Evolutionary conservation across 202 grass and related monocot genomes (phyloP).

Genomic region (Brachypodium distachyon): DNA sequence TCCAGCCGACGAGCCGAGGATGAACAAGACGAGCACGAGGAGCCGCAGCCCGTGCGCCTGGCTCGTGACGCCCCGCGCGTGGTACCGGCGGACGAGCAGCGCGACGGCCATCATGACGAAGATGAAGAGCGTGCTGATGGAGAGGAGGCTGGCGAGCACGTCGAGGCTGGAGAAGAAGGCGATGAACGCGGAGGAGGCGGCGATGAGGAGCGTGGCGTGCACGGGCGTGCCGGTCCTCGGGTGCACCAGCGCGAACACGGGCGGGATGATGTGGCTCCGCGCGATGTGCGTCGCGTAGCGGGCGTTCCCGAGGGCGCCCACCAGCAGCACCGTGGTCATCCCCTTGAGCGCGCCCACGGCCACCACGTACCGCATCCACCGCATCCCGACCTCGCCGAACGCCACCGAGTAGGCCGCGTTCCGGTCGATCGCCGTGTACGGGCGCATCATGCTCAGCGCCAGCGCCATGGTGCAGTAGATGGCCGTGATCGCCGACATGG

Average conservation of each 20-base stretch:
- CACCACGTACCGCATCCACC: slow-evolving; percentile 80
- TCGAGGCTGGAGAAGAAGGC: slow-evolving; percentile 82
- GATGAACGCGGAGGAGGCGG: slow-evolving; percentile 32
- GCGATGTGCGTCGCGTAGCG: slow-evolving; percentile 94
- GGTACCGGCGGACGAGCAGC: neutral
- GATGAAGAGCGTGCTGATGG: slow-evolving; percentile 12
- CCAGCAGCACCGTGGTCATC: slow-evolving; percentile 92
- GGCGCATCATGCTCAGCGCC: slow-evolving; percentile 83
- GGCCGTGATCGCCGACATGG: slow-evolving; percentile 75
- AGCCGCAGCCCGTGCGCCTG: neutral
- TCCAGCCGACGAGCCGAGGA: neutral
- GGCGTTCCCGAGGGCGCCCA: slow-evolving; percentile 71
- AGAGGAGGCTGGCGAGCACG: slow-evolving; percentile 27
- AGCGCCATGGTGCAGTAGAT: slow-evolving; percentile 89
- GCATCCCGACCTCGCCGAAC: slow-evolving; percentile 57
- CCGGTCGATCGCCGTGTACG: slow-evolving; percentile 56
- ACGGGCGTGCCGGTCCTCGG: slow-evolving; percentile 79
- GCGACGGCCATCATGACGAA: neutral
- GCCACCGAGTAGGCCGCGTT: slow-evolving; percentile 64
- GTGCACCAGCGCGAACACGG: slow-evolving; percentile 89
- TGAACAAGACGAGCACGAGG: neutral
- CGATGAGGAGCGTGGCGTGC: slow-evolving; percentile 63
- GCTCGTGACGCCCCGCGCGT: neutral
- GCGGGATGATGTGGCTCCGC: slow-evolving; percentile 94
- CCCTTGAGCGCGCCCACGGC: slow-evolving; percentile 86